A percentile compares a stretch with the other conserved stretches of the same genome.
Conservation (phyloP, 352 stramenopile species). For the Pythium periplocum region DNA sequence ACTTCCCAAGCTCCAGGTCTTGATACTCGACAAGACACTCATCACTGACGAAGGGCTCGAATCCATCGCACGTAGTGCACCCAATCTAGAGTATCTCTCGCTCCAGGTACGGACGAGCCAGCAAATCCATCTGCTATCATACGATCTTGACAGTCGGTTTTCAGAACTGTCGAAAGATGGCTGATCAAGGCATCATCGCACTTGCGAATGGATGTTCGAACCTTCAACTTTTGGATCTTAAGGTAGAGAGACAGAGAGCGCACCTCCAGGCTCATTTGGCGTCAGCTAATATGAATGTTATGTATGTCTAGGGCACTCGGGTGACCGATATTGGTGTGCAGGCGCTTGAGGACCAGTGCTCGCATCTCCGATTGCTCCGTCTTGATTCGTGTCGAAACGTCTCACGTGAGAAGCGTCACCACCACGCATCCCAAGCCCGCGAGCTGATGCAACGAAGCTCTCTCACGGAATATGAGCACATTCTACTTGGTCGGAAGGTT, state of each 20-base stretch:
- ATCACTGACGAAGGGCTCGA: conserved; percentile 41
- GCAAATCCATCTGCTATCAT: no score
- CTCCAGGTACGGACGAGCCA: conserved; percentile 32
- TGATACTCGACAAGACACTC: conserved; percentile 57
- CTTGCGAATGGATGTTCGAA: conserved; percentile 21
- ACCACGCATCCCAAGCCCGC: conserved; percentile 25
- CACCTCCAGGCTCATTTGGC: no score
- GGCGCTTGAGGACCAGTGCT: conserved; percentile 31
- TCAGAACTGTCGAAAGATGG: conserved; percentile 51
- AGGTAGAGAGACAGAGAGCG: conserved; percentile 22
- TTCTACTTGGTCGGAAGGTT: conserved; percentile 30
- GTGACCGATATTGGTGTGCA: conserved; percentile 42
- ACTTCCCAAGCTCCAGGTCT: conserved; percentile 39
- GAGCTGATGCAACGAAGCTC: conserved; percentile 13
- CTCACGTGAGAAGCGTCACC: conserved; percentile 38
- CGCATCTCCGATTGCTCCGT: conserved; percentile 43
- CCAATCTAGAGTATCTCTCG: conserved; percentile 53
- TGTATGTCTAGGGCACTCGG: conserved; percentile 30
- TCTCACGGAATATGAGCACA: conserved; percentile 28
- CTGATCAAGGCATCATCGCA: conserved; percentile 40
- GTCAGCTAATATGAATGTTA: not conserved
- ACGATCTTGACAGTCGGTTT: not conserved
- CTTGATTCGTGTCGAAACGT: conserved; percentile 68
- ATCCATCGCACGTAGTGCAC: conserved; percentile 25
- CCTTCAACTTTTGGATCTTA: conserved; percentile 58